These are phyloP conservation scores for Brassica rapa DNA, from an alignment of 345 rosid genomes.

Conservation along the genomic window DNA sequence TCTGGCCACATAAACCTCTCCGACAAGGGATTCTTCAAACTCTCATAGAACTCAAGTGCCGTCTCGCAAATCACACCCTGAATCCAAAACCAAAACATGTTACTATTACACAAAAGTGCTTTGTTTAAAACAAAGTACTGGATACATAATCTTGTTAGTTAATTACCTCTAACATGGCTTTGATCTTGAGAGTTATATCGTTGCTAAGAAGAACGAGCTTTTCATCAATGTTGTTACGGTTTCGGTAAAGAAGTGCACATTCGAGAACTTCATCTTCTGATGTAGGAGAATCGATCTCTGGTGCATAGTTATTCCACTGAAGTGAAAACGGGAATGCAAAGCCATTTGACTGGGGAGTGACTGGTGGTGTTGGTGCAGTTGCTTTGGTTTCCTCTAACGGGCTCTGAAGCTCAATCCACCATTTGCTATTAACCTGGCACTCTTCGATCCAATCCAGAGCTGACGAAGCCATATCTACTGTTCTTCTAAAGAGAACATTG, in stretches of 20 bases:
- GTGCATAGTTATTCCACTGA: conserved; percentile 23
- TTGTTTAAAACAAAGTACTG: neutral
- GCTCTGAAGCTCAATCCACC: conserved; percentile 89
- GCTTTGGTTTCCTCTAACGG: conserved; percentile 56
- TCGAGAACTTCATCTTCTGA: conserved; percentile 77
- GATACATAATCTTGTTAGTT: neutral
- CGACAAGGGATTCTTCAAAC: conserved; percentile 86
- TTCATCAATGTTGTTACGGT: conserved; percentile 47
- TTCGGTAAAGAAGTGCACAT: conserved; percentile 55
- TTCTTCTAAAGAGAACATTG: conserved; percentile 55
- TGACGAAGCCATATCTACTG: conserved; percentile 52
- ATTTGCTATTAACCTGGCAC: conserved; percentile 57
- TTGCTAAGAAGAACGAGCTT: conserved; percentile 74
- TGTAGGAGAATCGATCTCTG: conserved; percentile 58
- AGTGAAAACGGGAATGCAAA: conserved; percentile 36
- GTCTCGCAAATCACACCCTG: conserved; percentile 89
- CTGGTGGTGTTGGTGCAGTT: conserved; percentile 65
- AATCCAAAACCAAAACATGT: conserved; percentile 10
- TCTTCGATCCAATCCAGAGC: conserved; percentile 82
- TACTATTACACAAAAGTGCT: neutral
- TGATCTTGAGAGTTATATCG: conserved; percentile 64
- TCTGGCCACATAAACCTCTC: conserved; percentile 88
- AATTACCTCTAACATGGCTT: conserved; percentile 92
- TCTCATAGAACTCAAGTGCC: conserved; percentile 61
- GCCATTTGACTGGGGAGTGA: conserved; percentile 57